Base-by-base conservation (phyloP, 805 yeast genomes). In the Lachancea dasiensis region DNA sequence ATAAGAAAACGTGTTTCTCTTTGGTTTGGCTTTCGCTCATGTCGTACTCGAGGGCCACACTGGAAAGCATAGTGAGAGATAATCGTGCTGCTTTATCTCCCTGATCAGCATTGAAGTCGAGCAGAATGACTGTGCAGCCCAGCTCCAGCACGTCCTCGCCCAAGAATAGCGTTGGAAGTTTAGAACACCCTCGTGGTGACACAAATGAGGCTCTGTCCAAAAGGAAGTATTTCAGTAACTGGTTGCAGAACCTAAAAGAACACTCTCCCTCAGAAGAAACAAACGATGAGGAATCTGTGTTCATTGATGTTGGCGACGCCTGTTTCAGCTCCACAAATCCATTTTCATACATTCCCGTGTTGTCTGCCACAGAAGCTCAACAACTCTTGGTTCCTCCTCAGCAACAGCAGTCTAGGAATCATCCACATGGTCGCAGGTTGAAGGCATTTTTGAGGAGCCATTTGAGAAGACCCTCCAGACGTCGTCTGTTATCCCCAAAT, bases 321-420 rank as follows among this genome's bases (percentile, higher is more conserved):
- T 36, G n/a, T 31, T 30, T 36, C 31, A 30, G 21, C 15, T 36
- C 34, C 10, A n/a, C 10, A n/a, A 24, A 36, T 14, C 31, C 32
- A 3, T n/a, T 36, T 19, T 30, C 40, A 5, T 36, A 26, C 27
- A 27, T 36, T 24, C 40, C 40, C 4, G 35, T 36, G 21, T 26
- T 30, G 4, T 18, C 34, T 14, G 29, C 40, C 25, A 18, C 21
- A 13, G 40, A 36, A 21, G 34, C 35, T 9, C 20, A 28, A 19
- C 17, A 26, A 15, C 19, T 33, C 18, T 17, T 25, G 19, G 15
- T n/a, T n/a, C n/a, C n/a, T n/a, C 11, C 14, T 15, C 17, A 16
- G 17, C 33, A 20, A 20, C 15, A 13, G 11, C 20, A 19, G 25
- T 5, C 24, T 5, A 30, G 15, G 13, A 25, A 24, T 3, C 27